Percentiles rank a stretch among this genome's conserved stretches.
phyloP scores from a whole-genome alignment of 768 basidiomycete species.

The Sarcomyxa edulis region DNA sequence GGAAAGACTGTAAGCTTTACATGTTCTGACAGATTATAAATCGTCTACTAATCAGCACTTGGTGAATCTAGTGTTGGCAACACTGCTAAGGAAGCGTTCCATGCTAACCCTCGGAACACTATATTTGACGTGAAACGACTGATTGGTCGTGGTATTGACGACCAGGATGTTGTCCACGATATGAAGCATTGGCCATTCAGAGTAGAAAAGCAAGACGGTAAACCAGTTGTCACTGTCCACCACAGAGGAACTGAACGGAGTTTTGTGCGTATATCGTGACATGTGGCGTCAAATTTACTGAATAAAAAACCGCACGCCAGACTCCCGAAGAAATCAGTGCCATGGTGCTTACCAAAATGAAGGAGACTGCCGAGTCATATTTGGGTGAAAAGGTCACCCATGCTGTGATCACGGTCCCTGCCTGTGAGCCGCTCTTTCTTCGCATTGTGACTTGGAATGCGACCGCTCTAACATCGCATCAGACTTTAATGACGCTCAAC shows the following conservation, averaged over 20 bases:
- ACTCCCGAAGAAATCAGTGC: conserved; percentile 68
- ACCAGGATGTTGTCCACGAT: conserved; percentile 74
- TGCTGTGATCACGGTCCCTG: conserved; percentile 55
- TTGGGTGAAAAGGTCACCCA: conserved; percentile 59
- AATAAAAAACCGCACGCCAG: no score
- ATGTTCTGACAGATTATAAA: conserved; percentile 1
- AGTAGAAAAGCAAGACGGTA: conserved; percentile 71
- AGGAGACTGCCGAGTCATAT: conserved; percentile 67
- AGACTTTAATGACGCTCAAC: conserved; percentile 99
- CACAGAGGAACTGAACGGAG: conserved; percentile 75
- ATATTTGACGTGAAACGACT: conserved; percentile 96
- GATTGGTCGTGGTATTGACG: conserved; percentile 81
- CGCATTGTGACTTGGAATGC: no score
- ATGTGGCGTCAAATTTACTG: no score
- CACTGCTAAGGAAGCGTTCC: conserved; percentile 92
- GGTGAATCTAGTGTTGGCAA: conserved; percentile 67
- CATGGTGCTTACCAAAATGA: conserved; percentile 62
- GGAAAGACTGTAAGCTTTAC: conserved; percentile 55
- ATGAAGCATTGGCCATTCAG: conserved; percentile 90
- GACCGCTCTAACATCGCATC: no score
- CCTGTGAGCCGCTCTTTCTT: no score
- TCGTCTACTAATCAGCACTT: background rate
- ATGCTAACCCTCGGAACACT: conserved; percentile 88
- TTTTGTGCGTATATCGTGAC: conserved; percentile 85
- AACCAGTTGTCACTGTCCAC: conserved; percentile 71